Percentiles rank a stretch among this genome's conserved stretches.
These are phyloP conservation scores for Jaminaea rosea DNA, from an alignment of 1,284 basidiomycete genomes.

Conservation along the genomic window DNA sequence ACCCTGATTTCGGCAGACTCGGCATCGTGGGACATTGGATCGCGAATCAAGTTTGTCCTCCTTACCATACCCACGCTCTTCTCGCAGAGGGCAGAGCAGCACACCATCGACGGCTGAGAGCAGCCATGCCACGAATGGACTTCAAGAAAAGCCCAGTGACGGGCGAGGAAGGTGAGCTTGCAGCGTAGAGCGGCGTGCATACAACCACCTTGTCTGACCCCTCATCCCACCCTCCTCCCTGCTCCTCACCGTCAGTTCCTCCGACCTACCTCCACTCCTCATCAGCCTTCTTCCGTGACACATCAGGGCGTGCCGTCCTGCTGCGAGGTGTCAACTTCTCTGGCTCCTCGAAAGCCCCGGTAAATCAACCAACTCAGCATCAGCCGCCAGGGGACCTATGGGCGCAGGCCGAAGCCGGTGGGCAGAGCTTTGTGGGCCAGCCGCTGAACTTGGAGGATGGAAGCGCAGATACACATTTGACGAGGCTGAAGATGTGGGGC, in stretches of 20 bases:
- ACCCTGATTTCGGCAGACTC: too few species aligned
- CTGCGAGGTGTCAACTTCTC: slow-evolving; percentile 88
- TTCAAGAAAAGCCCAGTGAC: too few species aligned
- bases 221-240: too few species aligned
- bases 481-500: slow-evolving; percentile 78
- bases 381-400: slow-evolving; percentile 67
- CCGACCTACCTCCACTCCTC: slow-evolving; percentile 30
- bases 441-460: slow-evolving; percentile 71
- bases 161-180: too few species aligned
- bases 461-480: slow-evolving; percentile 76
- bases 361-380: slow-evolving; percentile 57
- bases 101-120: too few species aligned
- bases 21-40: too few species aligned
- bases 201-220: too few species aligned
- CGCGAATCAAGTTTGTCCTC: too few species aligned
- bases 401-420: slow-evolving; percentile 70
- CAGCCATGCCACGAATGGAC: too few species aligned
- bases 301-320: slow-evolving; percentile 68
- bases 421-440: slow-evolving; percentile 63
- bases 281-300: slow-evolving; percentile 66
- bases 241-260: slow-evolving; percentile 6
- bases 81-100: too few species aligned
- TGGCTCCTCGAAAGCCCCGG: slow-evolving; percentile 74
- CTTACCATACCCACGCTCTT: too few species aligned
- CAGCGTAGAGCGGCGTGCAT: too few species aligned